Conservation (phyloP, 2,329 filamentous ascomycete species). For the Chaetomiaceae sp. region DNA sequence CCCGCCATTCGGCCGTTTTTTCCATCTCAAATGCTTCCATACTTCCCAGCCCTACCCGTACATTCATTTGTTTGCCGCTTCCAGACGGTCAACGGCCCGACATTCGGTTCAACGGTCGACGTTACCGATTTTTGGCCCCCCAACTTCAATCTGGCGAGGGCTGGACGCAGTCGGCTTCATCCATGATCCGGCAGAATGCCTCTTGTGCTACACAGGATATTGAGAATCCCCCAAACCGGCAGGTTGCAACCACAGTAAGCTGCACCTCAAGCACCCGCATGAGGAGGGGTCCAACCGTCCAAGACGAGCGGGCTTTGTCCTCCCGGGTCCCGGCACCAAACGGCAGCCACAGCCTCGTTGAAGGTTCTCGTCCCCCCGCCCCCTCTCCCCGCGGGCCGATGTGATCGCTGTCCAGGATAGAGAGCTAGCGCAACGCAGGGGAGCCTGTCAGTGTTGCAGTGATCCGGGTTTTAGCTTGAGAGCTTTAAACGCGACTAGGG, state of each 20-base stretch:
- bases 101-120: no score
- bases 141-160: neutral
- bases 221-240: neutral
- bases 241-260: neutral
- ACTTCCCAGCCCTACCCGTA: no score
- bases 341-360: no score
- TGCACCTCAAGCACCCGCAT: no score
- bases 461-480: neutral
- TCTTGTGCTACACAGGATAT: no score
- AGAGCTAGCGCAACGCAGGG: neutral
- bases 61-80: no score
- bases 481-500: no score
- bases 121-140: no score
- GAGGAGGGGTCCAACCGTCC: neutral
- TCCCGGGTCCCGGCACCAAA: neutral
- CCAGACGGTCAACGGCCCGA: neutral
- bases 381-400: neutral
- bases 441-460: neutral
- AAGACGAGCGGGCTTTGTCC: neutral
- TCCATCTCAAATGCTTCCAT: no score
- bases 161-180: neutral
- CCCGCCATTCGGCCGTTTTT: constrained; percentile 15
- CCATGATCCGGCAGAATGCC: constrained; percentile 8
- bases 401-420: neutral
- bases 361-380: no score